phyloP scores from a whole-genome alignment of 257 asterid species.

The Linderniella brevidens region DNA sequence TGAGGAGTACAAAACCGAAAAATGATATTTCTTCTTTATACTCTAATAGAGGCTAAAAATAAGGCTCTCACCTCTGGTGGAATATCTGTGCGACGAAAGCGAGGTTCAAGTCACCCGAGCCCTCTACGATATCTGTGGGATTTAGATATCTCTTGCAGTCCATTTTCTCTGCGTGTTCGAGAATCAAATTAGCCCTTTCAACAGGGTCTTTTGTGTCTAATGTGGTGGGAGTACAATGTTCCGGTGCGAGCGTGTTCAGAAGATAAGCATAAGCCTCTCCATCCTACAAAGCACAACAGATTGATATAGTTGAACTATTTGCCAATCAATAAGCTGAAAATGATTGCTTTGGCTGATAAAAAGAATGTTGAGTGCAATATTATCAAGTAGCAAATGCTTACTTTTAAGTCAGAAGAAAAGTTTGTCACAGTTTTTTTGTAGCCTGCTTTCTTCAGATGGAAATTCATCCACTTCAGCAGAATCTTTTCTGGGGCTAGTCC shows the following conservation, averaged over 20 bases:
- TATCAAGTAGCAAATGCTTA: constrained; percentile 9
- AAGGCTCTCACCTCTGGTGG: constrained; percentile 66
- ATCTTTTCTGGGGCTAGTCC: constrained; percentile 97
- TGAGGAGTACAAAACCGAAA: not conserved
- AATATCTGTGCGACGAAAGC: constrained; percentile 96
- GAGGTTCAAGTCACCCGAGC: constrained; percentile 76
- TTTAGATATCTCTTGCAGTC: constrained; percentile 87
- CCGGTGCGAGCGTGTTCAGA: constrained; percentile 96
- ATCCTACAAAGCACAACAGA: constrained; percentile 41
- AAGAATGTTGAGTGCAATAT: not conserved
- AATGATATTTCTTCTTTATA: not conserved
- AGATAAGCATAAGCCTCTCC: constrained; percentile 96
- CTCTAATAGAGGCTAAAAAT: constrained; percentile 1
- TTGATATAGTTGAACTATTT: not conserved
- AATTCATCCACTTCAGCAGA: constrained; percentile 91
- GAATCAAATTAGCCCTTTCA: constrained; percentile 84
- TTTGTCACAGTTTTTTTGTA: constrained; percentile 68
- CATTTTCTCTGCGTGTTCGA: constrained; percentile 94
- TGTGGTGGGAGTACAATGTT: constrained; percentile 68
- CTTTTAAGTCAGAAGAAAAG: constrained; percentile 91
- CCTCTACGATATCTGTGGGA: constrained; percentile 86
- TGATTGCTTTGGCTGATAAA: no score
- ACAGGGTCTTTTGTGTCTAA: constrained; percentile 67
- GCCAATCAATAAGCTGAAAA: no score
- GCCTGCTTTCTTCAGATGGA: constrained; percentile 90